Base-by-base conservation (phyloP, 768 basidiomycete species). In the Podaxis sp. region DNA sequence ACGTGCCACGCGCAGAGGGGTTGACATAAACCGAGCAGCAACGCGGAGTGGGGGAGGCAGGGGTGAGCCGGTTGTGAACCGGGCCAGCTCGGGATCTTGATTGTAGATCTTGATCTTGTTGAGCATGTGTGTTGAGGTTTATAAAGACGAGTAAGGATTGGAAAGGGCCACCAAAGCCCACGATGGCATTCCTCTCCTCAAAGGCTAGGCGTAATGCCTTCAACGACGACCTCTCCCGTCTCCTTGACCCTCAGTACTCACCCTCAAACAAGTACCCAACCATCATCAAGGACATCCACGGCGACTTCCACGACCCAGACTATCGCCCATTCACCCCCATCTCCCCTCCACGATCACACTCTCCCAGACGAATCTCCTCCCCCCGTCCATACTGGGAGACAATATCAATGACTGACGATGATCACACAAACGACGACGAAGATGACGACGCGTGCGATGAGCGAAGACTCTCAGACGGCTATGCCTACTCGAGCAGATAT, bases 221-320 rank as follows among this genome's bases (percentile, higher is more conserved):
- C 53, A 46, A 46, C 55, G 51, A 63, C 58, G 66, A 67, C 50
- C 25, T 67, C 58, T 61, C 57, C 27, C 64, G 66, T 33, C 64
- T 67, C 47, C 62, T 67, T n/a, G 64, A 67, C 55, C 66, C 66
- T 6, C 63, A 61, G 55, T 65, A 67, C 56, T 63, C 63, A 2
- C 55, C 64, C 17, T 49, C 54, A 50, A 24, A 51, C 58, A 58
- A 61, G 43, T 38, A 43, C 51, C 29, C 47, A 13, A 47, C 58
- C 41, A 49, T 47, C 55, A 38, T 54, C 55, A 59, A 50, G 56
- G 66, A 67, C 37, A 59, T 37, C 33, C 64, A 65, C 33, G 66
- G 66, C 49, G 54, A 67, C 64, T 52, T 67, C 24, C 66, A 67
- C 38, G 66, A 67, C 55, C 66, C 66, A 38, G 66, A 67, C 59